phyloP scores from a whole-genome alignment of 2,329 filamentous ascomycete species.

The Aspergillus texensis region DNA sequence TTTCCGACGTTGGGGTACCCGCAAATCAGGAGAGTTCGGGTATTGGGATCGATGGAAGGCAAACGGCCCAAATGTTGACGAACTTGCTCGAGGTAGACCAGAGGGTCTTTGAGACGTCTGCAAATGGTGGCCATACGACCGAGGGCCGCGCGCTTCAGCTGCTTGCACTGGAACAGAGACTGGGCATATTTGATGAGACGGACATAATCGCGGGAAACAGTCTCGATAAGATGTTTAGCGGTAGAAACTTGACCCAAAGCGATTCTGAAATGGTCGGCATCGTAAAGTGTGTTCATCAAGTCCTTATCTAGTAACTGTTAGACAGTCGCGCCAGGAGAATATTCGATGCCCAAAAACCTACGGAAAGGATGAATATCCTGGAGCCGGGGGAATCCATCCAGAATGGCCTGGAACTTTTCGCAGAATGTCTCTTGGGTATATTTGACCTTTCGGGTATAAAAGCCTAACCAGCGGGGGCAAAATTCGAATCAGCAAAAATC shows the following conservation, averaged over 20 bases:
- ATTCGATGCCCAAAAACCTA: slow-evolving; percentile 44
- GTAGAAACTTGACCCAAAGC: slow-evolving; percentile 95
- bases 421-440: slow-evolving; percentile 96
- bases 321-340: slow-evolving; percentile 17
- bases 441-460: slow-evolving; percentile 98
- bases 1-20: slow-evolving; percentile 98
- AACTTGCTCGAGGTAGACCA: slow-evolving; percentile 94
- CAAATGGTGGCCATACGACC: slow-evolving; percentile 98
- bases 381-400: slow-evolving; percentile 89
- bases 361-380: slow-evolving; percentile 96
- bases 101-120: slow-evolving; percentile 89
- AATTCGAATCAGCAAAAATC: slow-evolving; percentile 31
- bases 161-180: slow-evolving; percentile 97
- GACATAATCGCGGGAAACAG: slow-evolving; percentile 93
- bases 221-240: slow-evolving; percentile 94
- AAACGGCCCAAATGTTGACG: slow-evolving; percentile 96
- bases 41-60: slow-evolving; percentile 97
- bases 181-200: slow-evolving; percentile 95
- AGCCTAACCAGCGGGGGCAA: slow-evolving; percentile 54
- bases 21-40: slow-evolving; percentile 91
- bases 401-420: slow-evolving; percentile 87
- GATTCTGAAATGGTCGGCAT: slow-evolving; percentile 96
- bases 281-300: slow-evolving; percentile 95
- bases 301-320: slow-evolving; percentile 61
- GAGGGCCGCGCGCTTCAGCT: slow-evolving; percentile 92